Conservation (phyloP, 768 basidiomycete species). For the Phanerodontia chrysosporium region DNA sequence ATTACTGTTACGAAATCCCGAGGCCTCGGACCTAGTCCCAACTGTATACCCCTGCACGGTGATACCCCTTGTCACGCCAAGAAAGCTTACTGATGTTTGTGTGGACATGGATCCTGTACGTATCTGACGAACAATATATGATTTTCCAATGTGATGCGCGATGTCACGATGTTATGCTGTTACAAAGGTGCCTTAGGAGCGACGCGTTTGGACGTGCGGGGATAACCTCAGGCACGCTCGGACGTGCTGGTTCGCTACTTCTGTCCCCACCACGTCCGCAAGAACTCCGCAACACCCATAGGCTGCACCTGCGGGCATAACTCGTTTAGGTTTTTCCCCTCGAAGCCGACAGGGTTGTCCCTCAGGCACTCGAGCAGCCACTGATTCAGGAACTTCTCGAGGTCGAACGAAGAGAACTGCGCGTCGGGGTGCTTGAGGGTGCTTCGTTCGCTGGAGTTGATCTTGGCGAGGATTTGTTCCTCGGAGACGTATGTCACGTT, state of each 20-base stretch:
- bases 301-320: neutral
- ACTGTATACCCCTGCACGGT: too few relatives aligned
- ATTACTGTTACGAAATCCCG: too few relatives aligned
- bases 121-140: too few relatives aligned
- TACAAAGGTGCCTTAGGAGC: too few relatives aligned
- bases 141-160: too few relatives aligned
- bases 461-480: neutral
- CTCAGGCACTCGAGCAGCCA: neutral
- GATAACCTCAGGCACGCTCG: too few relatives aligned
- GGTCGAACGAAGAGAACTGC: neutral
- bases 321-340: neutral
- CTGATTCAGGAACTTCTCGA: neutral
- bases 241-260: neutral
- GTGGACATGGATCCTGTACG: too few relatives aligned
- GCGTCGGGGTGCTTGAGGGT: neutral
- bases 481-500: neutral
- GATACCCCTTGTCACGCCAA: too few relatives aligned
- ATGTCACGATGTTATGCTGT: too few relatives aligned
- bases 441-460: neutral
- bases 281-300: neutral
- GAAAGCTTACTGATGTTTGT: too few relatives aligned
- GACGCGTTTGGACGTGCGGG: too few relatives aligned
- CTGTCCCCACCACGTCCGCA: neutral
- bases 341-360: neutral
- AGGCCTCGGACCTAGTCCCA: too few relatives aligned